Conservation (phyloP, 1,139 yeast species). For the Scheffersomyces lignicola region DNA sequence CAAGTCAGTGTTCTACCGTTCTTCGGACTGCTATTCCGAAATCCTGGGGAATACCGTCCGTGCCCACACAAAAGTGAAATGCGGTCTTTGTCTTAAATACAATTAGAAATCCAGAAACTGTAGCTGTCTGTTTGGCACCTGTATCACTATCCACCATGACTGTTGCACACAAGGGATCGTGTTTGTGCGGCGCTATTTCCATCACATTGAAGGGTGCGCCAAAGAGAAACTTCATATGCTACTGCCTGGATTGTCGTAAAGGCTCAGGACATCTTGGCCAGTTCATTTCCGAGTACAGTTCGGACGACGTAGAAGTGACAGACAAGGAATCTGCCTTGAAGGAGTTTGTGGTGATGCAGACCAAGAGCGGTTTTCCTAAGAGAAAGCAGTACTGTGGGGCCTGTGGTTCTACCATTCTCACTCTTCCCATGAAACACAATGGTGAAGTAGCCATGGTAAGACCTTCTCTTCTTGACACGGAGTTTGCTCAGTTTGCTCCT, state of each 20-base stretch:
- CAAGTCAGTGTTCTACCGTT: too few species aligned
- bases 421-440: slow-evolving; percentile 20
- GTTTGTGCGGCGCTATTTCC: slow-evolving; percentile 20
- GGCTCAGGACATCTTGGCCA: slow-evolving; percentile 26
- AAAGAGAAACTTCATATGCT: slow-evolving; percentile 15
- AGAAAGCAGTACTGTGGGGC: slow-evolving; percentile 18
- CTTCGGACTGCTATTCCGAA: too few species aligned
- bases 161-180: slow-evolving; percentile 12
- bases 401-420: slow-evolving; percentile 23
- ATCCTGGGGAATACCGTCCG: too few species aligned
- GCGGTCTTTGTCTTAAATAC: too few species aligned
- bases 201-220: slow-evolving; percentile 16
- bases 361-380: slow-evolving; percentile 23
- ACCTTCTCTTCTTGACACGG: slow-evolving; percentile 18
- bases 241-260: slow-evolving; percentile 25
- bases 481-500: slow-evolving; percentile 9
- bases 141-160: slow-evolving; percentile 2
- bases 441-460: slow-evolving; percentile 20
- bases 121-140: too few species aligned
- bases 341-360: slow-evolving; percentile 15
- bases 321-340: slow-evolving; percentile 14
- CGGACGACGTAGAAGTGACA: slow-evolving; percentile 14
- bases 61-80: too few species aligned
- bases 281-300: slow-evolving; percentile 14
- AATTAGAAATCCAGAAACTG: not conserved